Evolutionary conservation across 208 protist genomes (phyloP).

Genomic region (Leishmania arabica): DNA sequence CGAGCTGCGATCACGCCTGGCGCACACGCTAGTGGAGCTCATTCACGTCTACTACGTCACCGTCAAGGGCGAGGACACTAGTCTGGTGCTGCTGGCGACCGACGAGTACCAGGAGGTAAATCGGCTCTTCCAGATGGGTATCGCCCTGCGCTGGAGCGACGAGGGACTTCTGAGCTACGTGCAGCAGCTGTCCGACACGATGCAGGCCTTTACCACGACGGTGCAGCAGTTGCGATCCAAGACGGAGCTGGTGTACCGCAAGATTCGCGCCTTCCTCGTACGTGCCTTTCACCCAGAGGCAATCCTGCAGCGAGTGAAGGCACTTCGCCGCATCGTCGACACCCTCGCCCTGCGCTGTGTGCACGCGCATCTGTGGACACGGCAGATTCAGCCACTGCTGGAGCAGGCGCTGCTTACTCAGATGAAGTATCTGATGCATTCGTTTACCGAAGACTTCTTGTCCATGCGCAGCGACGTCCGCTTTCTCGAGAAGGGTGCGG

Average conservation of each 20-base stretch:
- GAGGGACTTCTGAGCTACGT: slow-evolving; percentile 49
- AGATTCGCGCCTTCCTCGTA: slow-evolving; percentile 47
- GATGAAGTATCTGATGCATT: slow-evolving; percentile 65
- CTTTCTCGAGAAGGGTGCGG: slow-evolving; percentile 50
- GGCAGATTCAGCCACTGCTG: slow-evolving; percentile 69
- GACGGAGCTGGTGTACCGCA: slow-evolving; percentile 54
- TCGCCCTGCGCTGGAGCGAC: slow-evolving; percentile 75
- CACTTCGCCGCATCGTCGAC: slow-evolving; percentile 60
- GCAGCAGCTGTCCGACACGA: slow-evolving; percentile 57
- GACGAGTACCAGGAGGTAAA: slow-evolving; percentile 79
- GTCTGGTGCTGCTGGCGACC: slow-evolving; percentile 70
- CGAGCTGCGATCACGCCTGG: slow-evolving; percentile 68
- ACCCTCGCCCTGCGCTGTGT: slow-evolving; percentile 58
- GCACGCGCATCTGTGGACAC: slow-evolving; percentile 70
- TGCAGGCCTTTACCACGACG: slow-evolving; percentile 57
- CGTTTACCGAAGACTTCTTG: slow-evolving; percentile 85
- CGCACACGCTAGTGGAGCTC: slow-evolving; percentile 65
- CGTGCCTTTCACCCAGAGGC: slow-evolving; percentile 58
- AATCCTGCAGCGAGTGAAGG: slow-evolving; percentile 58
- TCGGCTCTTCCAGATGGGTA: slow-evolving; percentile 53
- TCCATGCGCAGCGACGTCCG: slow-evolving; percentile 73
- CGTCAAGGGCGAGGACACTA: slow-evolving; percentile 77
- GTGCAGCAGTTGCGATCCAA: slow-evolving; percentile 66
- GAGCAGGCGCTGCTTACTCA: slow-evolving; percentile 70
- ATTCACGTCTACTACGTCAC: slow-evolving; percentile 73